These are phyloP conservation scores for Mycena kentingensis DNA, from an alignment of 768 basidiomycete species.

Conservation along the genomic window DNA sequence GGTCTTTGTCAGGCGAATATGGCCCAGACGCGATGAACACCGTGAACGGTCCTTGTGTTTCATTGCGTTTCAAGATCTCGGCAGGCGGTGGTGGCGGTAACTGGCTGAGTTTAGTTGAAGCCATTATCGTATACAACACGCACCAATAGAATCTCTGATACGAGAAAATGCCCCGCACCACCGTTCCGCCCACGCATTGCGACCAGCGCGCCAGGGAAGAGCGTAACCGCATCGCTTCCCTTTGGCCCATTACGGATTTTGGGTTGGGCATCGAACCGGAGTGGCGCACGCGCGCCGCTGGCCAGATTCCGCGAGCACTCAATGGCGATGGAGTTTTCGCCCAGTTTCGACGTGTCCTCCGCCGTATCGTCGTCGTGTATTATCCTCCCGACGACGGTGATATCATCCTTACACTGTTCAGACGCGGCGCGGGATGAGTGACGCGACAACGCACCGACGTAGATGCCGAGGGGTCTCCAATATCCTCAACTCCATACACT, in stretches of 20 bases:
- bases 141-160: slow-evolving; percentile 80
- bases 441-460: slow-evolving; percentile 41
- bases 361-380: slow-evolving; percentile 65
- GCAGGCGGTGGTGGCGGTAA: slow-evolving; percentile 59
- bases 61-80: slow-evolving; percentile 19
- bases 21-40: slow-evolving; percentile 84
- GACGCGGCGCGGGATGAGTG: slow-evolving; percentile 3
- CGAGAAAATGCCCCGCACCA: slow-evolving; percentile 84
- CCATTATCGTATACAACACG: slow-evolving; percentile 29
- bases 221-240: slow-evolving; percentile 64
- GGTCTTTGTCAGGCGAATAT: slow-evolving; percentile 77
- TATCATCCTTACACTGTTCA: slow-evolving; percentile 49
- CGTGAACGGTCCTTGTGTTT: slow-evolving; percentile 52
- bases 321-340: slow-evolving; percentile 71
- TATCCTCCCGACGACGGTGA: slow-evolving; percentile 74
- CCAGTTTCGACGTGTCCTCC: slow-evolving; percentile 61
- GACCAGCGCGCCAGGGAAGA: slow-evolving; percentile 89
- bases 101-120: slow-evolving; percentile 37
- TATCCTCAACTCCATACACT: slow-evolving; percentile 70
- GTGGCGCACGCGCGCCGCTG: slow-evolving; percentile 62
- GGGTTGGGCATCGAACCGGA: slow-evolving; percentile 69
- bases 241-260: slow-evolving; percentile 64
- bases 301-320: slow-evolving; percentile 83
- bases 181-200: slow-evolving; percentile 89
- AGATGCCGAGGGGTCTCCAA: slow-evolving; percentile 67